Percentiles rank a stretch among this genome's conserved stretches.
phyloP scores from a whole-genome alignment of 2,329 filamentous ascomycete genomes.

The Colletotrichum somersetense region DNA sequence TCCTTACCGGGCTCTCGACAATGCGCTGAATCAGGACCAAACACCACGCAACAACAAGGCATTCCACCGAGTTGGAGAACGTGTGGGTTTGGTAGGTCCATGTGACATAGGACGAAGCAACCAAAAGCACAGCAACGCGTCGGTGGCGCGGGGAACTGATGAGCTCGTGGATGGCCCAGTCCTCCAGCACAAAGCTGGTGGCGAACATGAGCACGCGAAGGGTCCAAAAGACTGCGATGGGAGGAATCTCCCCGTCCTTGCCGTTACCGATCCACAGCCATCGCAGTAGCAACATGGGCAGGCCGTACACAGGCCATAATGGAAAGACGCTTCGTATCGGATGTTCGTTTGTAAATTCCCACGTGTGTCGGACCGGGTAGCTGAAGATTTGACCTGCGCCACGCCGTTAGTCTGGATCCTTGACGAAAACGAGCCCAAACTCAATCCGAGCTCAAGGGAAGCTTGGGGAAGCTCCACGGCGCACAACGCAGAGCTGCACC shows the following conservation, averaged over 20 bases:
- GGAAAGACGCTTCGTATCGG: constrained; percentile 97
- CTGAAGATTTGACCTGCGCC: constrained; percentile 86
- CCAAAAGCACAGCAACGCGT: constrained; percentile 81
- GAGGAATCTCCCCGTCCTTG: constrained; percentile 80
- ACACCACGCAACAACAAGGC: constrained; percentile 91
- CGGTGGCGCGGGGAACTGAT: constrained; percentile 80
- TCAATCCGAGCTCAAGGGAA: constrained; percentile 27
- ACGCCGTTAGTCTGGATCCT: constrained; percentile 36
- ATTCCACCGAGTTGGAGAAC: constrained; percentile 98
- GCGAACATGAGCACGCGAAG: constrained; percentile 92
- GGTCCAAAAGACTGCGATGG: constrained; percentile 90
- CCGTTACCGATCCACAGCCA: constrained; percentile 93
- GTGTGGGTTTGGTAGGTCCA: constrained; percentile 99
- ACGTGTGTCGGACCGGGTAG: constrained; percentile 90
- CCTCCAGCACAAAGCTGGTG: constrained; percentile 94
- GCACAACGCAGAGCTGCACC: constrained; percentile 9
- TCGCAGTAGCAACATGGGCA: constrained; percentile 91
- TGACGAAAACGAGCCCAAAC: constrained; percentile 34
- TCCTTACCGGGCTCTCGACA: constrained; percentile 79
- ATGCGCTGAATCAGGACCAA: constrained; percentile 92
- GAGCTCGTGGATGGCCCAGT: constrained; percentile 96
- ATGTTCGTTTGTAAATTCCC: constrained; percentile 91
- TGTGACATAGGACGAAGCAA: constrained; percentile 96
- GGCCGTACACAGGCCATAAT: constrained; percentile 93
- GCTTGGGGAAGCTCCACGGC: constrained; percentile 29